Evolutionary conservation across 2,329 filamentous ascomycete species (phyloP), one percentile per base, ranked within the genome.

Genomic region (Emericellopsis atlantica): DNA sequence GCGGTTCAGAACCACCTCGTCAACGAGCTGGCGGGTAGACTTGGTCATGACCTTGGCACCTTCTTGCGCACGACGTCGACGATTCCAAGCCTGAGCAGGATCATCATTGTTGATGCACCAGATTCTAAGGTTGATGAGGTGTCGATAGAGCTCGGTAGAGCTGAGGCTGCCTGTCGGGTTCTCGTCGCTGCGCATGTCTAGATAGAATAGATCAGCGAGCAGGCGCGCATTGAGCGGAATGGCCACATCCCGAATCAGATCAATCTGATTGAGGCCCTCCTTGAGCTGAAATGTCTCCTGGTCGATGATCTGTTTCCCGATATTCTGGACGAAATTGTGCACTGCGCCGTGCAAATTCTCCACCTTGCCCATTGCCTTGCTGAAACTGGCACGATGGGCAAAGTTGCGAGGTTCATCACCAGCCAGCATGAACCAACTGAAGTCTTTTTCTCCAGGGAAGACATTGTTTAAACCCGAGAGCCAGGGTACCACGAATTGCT

Each of bases 141-240:
- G 46, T 2, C 54, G 54, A 51, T 69, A 72, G 23, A 72, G 46
- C 15, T 68, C 58, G 1, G 61, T 52, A 1, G 53, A 46, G 4
- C 56, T 53, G n/a, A 66, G 58, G 1, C 50, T 54, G 9, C 76
- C 76, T 9, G 60, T 57, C 0, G 75, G 74, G 16, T 70, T 67
- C 48, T 76, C 64, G 0, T 64, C 56, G 0, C 68, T 71, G 47
- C 74, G 73, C 24, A 81, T 49, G 4, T 78, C 76, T 29, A 79
- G 60, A 40, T 73, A 74, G 53, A 78, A 76, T 11, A 74, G 58
- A 34, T 76, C 69, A 0, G 72, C 67, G 2, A 76, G 62, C 50
- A 74, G 68, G 35, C 68, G 59, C 3, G 74, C 67, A 5, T 74
- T 76, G 1, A 72, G 60, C 10, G 78, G 70, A 44, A 79, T 77